These are phyloP conservation scores for Whalleya microplaca DNA, from an alignment of 2,329 filamentous ascomycete genomes.

Conservation along the genomic window DNA sequence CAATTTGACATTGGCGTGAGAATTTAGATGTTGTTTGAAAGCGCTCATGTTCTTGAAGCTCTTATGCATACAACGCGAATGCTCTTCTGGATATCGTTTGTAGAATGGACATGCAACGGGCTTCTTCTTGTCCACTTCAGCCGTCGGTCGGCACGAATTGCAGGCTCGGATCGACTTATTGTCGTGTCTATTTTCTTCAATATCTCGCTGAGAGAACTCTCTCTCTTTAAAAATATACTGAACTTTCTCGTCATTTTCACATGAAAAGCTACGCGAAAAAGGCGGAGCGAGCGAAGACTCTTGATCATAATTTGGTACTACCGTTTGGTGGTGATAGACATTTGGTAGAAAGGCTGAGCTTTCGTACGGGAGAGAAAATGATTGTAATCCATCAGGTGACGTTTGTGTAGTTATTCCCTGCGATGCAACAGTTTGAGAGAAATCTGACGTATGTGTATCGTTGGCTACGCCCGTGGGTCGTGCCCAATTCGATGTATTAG, in stretches of 20 bases:
- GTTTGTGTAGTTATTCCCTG: no score
- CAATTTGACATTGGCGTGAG: constrained; percentile 3
- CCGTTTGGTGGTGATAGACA: no score
- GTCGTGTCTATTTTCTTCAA: background rate
- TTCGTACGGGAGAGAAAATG: no score
- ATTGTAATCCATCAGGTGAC: no score
- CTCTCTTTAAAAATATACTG: background rate
- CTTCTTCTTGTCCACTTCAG: background rate
- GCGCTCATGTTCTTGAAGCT: constrained; percentile 11
- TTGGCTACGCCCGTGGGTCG: background rate
- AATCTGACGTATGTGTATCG: background rate
- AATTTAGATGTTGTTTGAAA: constrained; percentile 11
- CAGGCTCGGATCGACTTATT: constrained; percentile 1
- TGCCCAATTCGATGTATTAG: background rate
- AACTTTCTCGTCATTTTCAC: background rate
- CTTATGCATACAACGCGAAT: constrained; percentile 8
- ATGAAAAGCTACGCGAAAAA: background rate
- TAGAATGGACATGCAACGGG: constrained; percentile 19
- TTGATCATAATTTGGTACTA: background rate
- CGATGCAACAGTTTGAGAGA: background rate
- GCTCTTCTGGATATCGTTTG: constrained; percentile 9
- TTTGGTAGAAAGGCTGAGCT: no score
- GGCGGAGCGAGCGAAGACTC: background rate
- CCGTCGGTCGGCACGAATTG: background rate
- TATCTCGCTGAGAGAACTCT: background rate